Evolutionary conservation across 2,329 filamentous ascomycete species (phyloP).

Genomic region (Raffaelea deltoideospora): DNA sequence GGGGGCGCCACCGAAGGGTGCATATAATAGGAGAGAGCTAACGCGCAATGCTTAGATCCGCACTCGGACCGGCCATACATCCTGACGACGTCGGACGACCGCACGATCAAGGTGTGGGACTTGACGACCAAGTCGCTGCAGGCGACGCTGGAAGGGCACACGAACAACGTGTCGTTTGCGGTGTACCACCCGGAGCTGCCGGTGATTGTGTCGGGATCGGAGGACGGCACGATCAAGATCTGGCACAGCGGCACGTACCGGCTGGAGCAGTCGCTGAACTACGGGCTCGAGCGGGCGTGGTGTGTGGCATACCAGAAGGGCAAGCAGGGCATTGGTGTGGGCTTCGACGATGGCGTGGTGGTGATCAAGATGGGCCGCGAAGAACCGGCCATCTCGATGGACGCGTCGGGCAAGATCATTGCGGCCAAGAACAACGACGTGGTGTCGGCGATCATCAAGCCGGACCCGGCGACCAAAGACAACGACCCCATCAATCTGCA

Average conservation of each 20-base stretch:
- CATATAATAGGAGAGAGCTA: too few species aligned
- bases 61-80: slow-evolving; percentile 71
- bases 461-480: slow-evolving; percentile 73
- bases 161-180: slow-evolving; percentile 94
- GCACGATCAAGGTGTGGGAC: slow-evolving; percentile 96
- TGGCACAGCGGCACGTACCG: slow-evolving; percentile 98
- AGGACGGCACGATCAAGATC: slow-evolving; percentile 93
- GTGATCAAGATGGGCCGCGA: slow-evolving; percentile 96
- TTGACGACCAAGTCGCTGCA: slow-evolving; percentile 97
- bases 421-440: slow-evolving; percentile 95
- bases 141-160: slow-evolving; percentile 90
- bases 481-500: slow-evolving; percentile 73
- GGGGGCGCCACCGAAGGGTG: too few species aligned
- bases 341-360: slow-evolving; percentile 94
- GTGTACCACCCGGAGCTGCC: slow-evolving; percentile 96
- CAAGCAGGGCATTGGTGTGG: slow-evolving; percentile 85
- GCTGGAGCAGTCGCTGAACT: slow-evolving; percentile 89
- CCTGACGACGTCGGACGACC: slow-evolving; percentile 89
- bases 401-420: slow-evolving; percentile 85
- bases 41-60: slow-evolving; percentile 36
- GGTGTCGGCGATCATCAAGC: slow-evolving; percentile 87
- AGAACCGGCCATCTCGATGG: slow-evolving; percentile 96
- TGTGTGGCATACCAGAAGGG: slow-evolving; percentile 93
- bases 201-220: slow-evolving; percentile 93
- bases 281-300: slow-evolving; percentile 92